A percentile compares a stretch with the other conserved stretches of the same genome.
phyloP scores from a whole-genome alignment of 768 basidiomycete species.

The Auricularia cornea region DNA sequence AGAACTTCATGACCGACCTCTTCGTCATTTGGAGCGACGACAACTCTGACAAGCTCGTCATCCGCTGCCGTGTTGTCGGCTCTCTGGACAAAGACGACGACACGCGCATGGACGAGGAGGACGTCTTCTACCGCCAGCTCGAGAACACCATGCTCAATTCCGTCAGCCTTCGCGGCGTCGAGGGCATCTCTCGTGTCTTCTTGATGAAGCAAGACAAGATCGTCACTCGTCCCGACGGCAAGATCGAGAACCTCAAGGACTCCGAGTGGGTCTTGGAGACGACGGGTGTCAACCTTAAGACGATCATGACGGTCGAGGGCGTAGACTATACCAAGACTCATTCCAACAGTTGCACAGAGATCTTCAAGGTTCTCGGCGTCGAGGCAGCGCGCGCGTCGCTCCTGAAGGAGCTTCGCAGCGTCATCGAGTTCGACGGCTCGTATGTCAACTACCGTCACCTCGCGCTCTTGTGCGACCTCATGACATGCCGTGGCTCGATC shows the following conservation, averaged over 20 bases:
- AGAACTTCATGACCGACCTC: slow-evolving; percentile 90
- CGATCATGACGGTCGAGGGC: slow-evolving; percentile 90
- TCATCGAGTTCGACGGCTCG: slow-evolving; percentile 99
- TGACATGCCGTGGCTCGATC: slow-evolving; percentile 90
- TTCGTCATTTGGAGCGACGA: slow-evolving; percentile 99
- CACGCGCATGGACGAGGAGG: slow-evolving; percentile 72
- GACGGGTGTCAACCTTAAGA: slow-evolving; percentile 91
- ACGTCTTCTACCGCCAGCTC: slow-evolving; percentile 90
- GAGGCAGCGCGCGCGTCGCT: slow-evolving; percentile 94
- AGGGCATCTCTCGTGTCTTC: slow-evolving; percentile 86
- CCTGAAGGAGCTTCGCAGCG: slow-evolving; percentile 85
- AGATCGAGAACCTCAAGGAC: slow-evolving; percentile 45
- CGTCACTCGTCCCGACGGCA: slow-evolving; percentile 53
- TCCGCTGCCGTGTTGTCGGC: slow-evolving; percentile 89
- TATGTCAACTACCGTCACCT: slow-evolving; percentile 99
- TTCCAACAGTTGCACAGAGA: slow-evolving; percentile 94
- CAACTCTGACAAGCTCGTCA: slow-evolving; percentile 93
- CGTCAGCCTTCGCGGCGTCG: slow-evolving; percentile 90
- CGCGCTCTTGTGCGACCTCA: slow-evolving; percentile 92
- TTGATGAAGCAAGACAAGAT: slow-evolving; percentile 82
- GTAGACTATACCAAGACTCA: slow-evolving; percentile 91
- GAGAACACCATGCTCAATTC: slow-evolving; percentile 96
- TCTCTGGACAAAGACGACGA: slow-evolving; percentile 80
- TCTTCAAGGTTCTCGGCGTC: slow-evolving; percentile 91
- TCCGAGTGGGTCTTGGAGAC: slow-evolving; percentile 98